Evolutionary conservation across 2,329 filamentous ascomycete genomes (phyloP).

Genomic region (Hymenoscyphus infarciens): DNA sequence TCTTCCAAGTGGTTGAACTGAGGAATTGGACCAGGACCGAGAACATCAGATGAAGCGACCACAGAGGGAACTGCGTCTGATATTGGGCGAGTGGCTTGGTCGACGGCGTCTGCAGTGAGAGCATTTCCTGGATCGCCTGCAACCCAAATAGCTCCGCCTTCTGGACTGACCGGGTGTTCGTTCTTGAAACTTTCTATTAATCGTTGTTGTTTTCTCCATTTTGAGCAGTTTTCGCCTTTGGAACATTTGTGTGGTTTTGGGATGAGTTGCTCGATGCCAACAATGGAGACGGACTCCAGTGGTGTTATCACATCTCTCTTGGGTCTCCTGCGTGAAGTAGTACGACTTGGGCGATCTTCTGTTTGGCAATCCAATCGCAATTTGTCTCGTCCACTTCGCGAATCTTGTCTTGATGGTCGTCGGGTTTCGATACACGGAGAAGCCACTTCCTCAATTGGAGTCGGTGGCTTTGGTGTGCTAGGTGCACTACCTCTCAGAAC

Average conservation of each 20-base stretch:
- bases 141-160: conserved; percentile 69
- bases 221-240: conserved; percentile 82
- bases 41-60: conserved; percentile 84
- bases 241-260: conserved; percentile 80
- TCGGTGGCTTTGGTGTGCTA: conserved; percentile 50
- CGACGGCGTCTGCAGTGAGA: conserved; percentile 52
- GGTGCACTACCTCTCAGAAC: conserved; percentile 56
- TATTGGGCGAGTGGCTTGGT: conserved; percentile 52
- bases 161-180: conserved; percentile 63
- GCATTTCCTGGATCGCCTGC: conserved; percentile 77
- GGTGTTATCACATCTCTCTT: conserved; percentile 65
- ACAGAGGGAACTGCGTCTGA: conserved; percentile 78
- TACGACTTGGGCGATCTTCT: conserved; percentile 29
- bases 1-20: conserved; percentile 70
- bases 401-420: conserved; percentile 23
- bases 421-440: conserved; percentile 29
- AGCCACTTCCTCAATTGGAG: conserved; percentile 58
- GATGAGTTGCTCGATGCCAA: conserved; percentile 84
- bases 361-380: conserved; percentile 25
- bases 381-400: conserved; percentile 19
- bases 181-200: conserved; percentile 71
- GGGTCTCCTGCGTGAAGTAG: conserved; percentile 28
- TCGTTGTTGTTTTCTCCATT: conserved; percentile 76
- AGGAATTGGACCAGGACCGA: conserved; percentile 66
- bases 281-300: conserved; percentile 82